Conservation (phyloP, 2,329 filamentous ascomycete genomes). For the Colletotrichum spaethianum region DNA sequence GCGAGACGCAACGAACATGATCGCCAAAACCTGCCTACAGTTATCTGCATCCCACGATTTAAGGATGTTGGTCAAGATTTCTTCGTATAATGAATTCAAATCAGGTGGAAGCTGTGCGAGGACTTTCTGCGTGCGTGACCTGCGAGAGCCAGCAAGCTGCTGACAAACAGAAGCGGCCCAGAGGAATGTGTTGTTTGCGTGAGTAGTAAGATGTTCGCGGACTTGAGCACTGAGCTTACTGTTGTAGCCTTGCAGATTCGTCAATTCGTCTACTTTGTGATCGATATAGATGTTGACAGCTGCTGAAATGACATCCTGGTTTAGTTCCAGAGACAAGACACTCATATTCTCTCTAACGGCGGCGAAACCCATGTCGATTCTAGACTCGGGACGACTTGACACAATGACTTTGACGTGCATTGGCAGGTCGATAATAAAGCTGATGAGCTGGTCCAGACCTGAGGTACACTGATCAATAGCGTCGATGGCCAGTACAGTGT, state of each 20-base stretch:
- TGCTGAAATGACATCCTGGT: conserved; percentile 48
- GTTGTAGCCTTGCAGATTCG: background rate
- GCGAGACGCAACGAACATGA: background rate
- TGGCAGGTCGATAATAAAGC: conserved; percentile 47
- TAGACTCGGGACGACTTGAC: conserved; percentile 57
- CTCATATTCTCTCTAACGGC: background rate
- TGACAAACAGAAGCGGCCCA: conserved; percentile 46
- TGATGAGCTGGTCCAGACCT: conserved; percentile 49
- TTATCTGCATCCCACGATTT: conserved; percentile 53
- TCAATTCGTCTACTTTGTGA: conserved; percentile 33
- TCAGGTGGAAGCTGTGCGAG: conserved; percentile 23
- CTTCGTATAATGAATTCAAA: conserved; percentile 47
- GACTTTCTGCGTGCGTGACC: background rate
- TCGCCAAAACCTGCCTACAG: background rate
- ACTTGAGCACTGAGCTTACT: conserved; percentile 22
- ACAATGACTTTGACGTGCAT: conserved; percentile 58
- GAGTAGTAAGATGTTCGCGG: conserved; percentile 44
- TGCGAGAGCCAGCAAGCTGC: background rate
- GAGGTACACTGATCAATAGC: conserved; percentile 3
- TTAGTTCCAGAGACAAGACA: conserved; percentile 51
- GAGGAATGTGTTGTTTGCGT: conserved; percentile 56
- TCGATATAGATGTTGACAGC: conserved; percentile 55
- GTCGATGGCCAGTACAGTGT: conserved; percentile 53
- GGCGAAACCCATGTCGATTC: conserved; percentile 49
- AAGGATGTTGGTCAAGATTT: conserved; percentile 50